Evolutionary conservation across 2,329 filamentous ascomycete species (phyloP).

Genomic region (Hypoxylon sp.): DNA sequence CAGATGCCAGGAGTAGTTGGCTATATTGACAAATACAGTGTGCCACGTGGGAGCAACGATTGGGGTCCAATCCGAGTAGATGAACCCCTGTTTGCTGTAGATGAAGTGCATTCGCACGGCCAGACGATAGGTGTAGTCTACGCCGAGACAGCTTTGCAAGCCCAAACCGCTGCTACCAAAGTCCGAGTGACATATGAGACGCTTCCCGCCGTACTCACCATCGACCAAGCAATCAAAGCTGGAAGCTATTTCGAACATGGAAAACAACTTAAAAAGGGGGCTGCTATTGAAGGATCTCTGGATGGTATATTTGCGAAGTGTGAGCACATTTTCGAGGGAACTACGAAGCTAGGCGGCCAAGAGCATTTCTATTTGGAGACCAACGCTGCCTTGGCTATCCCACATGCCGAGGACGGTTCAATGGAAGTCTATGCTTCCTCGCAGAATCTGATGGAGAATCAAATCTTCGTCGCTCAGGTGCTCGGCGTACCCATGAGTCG

Average conservation of each 20-base stretch:
- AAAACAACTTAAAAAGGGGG: slow-evolving; percentile 84
- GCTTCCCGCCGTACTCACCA: slow-evolving; percentile 88
- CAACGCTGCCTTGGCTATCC: slow-evolving; percentile 83
- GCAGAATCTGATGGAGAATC: slow-evolving; percentile 92
- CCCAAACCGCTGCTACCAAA: slow-evolving; percentile 82
- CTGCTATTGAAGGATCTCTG: slow-evolving; percentile 51
- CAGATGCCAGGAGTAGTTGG: slow-evolving; percentile 87
- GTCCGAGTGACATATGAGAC: slow-evolving; percentile 92
- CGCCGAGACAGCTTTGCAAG: slow-evolving; percentile 81
- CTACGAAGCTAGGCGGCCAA: slow-evolving; percentile 89
- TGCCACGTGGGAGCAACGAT: slow-evolving; percentile 84
- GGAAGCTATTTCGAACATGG: slow-evolving; percentile 88
- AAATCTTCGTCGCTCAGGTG: slow-evolving; percentile 86
- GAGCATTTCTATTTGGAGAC: slow-evolving; percentile 98
- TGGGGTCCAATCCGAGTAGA: slow-evolving; percentile 87
- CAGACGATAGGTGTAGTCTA: slow-evolving; percentile 92
- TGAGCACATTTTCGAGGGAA: slow-evolving; percentile 86
- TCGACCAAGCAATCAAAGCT: slow-evolving; percentile 90
- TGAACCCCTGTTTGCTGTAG: slow-evolving; percentile 91
- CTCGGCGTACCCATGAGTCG: slow-evolving; percentile 88
- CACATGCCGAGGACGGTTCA: slow-evolving; percentile 89
- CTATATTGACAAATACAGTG: slow-evolving; percentile 84
- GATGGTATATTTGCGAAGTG: slow-evolving; percentile 80
- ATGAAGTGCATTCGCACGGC: slow-evolving; percentile 86
- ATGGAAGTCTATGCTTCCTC: slow-evolving; percentile 93